These are phyloP conservation scores for Penicillium sp. DNA, from an alignment of 2,329 filamentous ascomycete genomes.

Conservation along the genomic window DNA sequence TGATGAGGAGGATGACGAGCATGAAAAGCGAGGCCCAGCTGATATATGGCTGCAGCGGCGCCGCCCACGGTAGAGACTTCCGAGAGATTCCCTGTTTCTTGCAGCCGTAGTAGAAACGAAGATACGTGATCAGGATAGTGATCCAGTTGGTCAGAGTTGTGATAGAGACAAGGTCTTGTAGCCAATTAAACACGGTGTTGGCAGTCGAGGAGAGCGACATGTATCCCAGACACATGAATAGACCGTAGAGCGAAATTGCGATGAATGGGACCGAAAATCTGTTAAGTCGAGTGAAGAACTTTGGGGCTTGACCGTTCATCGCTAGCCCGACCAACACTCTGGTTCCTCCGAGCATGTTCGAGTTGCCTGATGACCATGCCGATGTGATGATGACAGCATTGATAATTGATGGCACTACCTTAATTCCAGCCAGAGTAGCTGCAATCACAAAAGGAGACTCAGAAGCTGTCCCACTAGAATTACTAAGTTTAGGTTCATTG, in stretches of 20 bases:
- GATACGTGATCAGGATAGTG: not conserved
- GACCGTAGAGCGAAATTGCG: slow-evolving; percentile 1
- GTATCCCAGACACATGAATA: slow-evolving; percentile 4
- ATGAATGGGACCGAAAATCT: slow-evolving; percentile 7
- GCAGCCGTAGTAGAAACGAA: slow-evolving; percentile 1
- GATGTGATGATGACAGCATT: slow-evolving; percentile 13
- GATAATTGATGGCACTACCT: slow-evolving; percentile 11
- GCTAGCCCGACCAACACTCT: slow-evolving; percentile 7
- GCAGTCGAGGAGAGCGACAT: slow-evolving; percentile 5
- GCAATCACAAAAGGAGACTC: slow-evolving; percentile 13
- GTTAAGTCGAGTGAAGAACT: slow-evolving; percentile 9
- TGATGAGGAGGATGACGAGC: not conserved
- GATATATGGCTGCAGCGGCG: slow-evolving; percentile 3
- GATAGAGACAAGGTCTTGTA: slow-evolving; percentile 5
- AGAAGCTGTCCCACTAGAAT: slow-evolving; percentile 6
- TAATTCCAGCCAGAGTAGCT: slow-evolving; percentile 6
- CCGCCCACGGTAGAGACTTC: not conserved
- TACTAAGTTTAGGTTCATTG: slow-evolving; percentile 2
- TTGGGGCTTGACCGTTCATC: slow-evolving; percentile 8
- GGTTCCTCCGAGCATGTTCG: slow-evolving; percentile 8
- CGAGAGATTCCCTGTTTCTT: not conserved
- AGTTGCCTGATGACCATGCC: slow-evolving; percentile 9
- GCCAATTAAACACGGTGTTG: slow-evolving; percentile 7
- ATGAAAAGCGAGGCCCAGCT: not conserved
- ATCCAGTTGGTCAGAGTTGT: slow-evolving; percentile 4